phyloP scores from a whole-genome alignment of 2,329 filamentous ascomycete genomes.

The Colletotrichum paranaense region DNA sequence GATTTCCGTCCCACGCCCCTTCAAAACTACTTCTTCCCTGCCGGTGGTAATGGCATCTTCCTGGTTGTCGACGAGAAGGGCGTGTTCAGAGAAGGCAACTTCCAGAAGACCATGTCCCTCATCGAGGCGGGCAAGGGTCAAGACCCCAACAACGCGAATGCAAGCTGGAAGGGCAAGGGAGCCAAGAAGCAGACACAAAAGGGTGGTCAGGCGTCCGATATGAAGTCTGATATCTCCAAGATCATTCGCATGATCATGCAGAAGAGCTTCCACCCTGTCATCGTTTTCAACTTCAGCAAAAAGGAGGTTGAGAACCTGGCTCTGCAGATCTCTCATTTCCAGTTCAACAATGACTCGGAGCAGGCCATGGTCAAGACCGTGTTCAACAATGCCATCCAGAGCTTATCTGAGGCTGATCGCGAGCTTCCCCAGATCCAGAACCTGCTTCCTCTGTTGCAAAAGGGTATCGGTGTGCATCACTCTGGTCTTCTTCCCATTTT shows the following conservation, averaged over 20 bases:
- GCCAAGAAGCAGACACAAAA: conserved; percentile 95
- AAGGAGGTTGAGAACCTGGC: conserved; percentile 93
- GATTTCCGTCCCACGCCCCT: conserved; percentile 97
- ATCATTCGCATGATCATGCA: conserved; percentile 99
- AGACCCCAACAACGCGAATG: conserved; percentile 82
- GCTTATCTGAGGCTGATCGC: conserved; percentile 91
- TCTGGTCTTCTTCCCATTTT: conserved; percentile 94
- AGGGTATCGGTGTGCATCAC: conserved; percentile 97
- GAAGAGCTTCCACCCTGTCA: conserved; percentile 97
- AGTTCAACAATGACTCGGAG: conserved; percentile 97
- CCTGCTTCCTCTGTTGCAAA: conserved; percentile 86
- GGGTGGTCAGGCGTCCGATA: conserved; percentile 75
- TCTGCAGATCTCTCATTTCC: conserved; percentile 84
- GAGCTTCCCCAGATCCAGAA: conserved; percentile 90
- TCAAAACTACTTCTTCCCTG: conserved; percentile 97
- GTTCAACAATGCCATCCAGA: conserved; percentile 92
- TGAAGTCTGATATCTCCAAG: conserved; percentile 88
- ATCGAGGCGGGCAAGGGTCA: conserved; percentile 90
- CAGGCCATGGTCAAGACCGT: conserved; percentile 95
- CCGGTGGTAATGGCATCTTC: conserved; percentile 91
- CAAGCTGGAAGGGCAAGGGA: conserved; percentile 85
- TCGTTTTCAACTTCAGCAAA: conserved; percentile 99
- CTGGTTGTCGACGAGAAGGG: conserved; percentile 97
- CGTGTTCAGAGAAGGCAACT: conserved; percentile 95
- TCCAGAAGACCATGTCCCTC: conserved; percentile 92